Evolutionary conservation across 192 early-diverging fungal genomes (phyloP).

Genomic region (Dissophora globulifera): DNA sequence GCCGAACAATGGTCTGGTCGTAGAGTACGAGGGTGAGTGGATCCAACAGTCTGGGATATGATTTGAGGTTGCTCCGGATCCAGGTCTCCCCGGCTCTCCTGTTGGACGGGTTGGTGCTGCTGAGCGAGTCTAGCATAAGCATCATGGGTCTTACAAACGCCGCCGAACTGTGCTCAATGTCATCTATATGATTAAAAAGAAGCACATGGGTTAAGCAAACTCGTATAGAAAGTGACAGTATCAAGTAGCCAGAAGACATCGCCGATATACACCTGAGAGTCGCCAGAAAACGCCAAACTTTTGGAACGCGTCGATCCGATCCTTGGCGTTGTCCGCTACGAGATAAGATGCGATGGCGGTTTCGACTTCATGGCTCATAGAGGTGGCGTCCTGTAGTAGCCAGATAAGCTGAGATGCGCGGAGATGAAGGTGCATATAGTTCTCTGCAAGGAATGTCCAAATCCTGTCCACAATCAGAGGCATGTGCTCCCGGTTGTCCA

Average conservation of each 20-base stretch:
- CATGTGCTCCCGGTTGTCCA: constrained; percentile 52
- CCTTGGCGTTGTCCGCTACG: constrained; percentile 42
- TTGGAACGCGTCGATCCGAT: constrained; percentile 59
- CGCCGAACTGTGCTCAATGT: constrained; percentile 48
- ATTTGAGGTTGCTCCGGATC: constrained; percentile 73
- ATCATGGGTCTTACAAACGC: constrained; percentile 82
- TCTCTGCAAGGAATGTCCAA: constrained; percentile 76
- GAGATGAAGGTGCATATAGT: constrained; percentile 64
- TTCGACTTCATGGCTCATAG: constrained; percentile 68
- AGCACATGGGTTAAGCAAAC: too few relatives aligned
- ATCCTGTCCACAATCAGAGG: constrained; percentile 61
- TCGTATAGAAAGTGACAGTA: neutral
- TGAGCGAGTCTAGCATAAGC: constrained; percentile 78
- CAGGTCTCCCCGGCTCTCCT: constrained; percentile 74
- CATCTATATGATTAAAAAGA: constrained; percentile 17
- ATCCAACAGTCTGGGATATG: constrained; percentile 68
- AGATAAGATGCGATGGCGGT: constrained; percentile 66
- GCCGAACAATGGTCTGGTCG: constrained; percentile 58
- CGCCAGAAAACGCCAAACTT: constrained; percentile 80
- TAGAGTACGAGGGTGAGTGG: constrained; percentile 64
- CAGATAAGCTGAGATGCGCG: constrained; percentile 75
- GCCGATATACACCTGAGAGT: constrained; percentile 57
- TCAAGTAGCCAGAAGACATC: too few relatives aligned
- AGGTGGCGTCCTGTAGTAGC: constrained; percentile 63
- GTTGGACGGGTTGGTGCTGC: constrained; percentile 62